Conservation (phyloP, 768 basidiomycete genomes). For the Calocybe gangraenosa region DNA sequence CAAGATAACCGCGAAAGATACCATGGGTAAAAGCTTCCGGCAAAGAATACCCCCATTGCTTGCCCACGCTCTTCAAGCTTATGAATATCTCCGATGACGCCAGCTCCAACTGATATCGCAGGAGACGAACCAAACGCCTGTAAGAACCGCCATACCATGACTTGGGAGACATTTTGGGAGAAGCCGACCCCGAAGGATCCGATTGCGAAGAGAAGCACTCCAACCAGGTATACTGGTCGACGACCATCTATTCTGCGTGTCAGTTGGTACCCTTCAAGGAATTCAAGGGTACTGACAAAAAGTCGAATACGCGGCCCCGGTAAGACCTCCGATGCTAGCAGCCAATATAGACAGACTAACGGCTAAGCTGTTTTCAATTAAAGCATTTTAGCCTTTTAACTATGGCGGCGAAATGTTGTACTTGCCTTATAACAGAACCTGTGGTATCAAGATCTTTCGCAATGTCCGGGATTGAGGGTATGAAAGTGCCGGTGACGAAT, state of each 20-base stretch:
- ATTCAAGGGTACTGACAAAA: constrained; percentile 25
- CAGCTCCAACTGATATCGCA: constrained; percentile 46
- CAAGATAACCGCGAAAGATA: background rate
- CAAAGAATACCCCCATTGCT: constrained; percentile 36
- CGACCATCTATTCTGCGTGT: constrained; percentile 43
- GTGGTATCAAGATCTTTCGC: constrained; percentile 60
- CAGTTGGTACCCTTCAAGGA: background rate
- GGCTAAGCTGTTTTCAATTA: constrained; percentile 22
- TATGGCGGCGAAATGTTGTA: background rate
- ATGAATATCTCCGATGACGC: constrained; percentile 59
- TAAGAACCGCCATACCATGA: constrained; percentile 56
- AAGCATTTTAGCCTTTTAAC: background rate
- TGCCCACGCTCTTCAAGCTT: constrained; percentile 50
- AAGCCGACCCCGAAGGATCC: constrained; percentile 57
- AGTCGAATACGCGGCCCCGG: constrained; percentile 32
- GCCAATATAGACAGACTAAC: constrained; percentile 33
- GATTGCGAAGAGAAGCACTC: constrained; percentile 53
- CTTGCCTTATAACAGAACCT: constrained; percentile 52
- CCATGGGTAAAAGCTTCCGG: constrained; percentile 10
- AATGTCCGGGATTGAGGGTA: constrained; percentile 73
- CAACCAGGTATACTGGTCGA: constrained; percentile 50
- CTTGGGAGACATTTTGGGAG: constrained; percentile 33
- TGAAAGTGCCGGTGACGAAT: constrained; percentile 64
- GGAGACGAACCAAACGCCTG: constrained; percentile 64
- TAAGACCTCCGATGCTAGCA: constrained; percentile 27